These are phyloP conservation scores for Nemania sp. DNA, from an alignment of 2,329 filamentous ascomycete species.

Conservation along the genomic window DNA sequence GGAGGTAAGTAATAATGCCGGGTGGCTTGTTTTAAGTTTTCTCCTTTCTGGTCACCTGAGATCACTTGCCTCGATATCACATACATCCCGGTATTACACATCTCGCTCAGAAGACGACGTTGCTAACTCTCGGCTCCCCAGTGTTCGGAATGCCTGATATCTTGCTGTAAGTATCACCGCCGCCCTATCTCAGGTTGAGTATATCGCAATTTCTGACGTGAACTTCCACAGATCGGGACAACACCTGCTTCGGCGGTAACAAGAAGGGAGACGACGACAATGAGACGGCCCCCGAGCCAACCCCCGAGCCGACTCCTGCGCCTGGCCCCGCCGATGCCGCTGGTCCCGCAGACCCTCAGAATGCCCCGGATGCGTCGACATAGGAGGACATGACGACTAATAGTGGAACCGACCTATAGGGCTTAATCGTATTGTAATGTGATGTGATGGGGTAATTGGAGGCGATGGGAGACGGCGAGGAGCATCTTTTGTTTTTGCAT, in stretches of 20 bases:
- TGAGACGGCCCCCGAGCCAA: background rate
- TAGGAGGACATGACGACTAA: background rate
- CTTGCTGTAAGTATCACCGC: constrained; percentile 15
- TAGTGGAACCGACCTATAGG: background rate
- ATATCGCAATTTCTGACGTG: background rate
- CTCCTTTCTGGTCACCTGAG: no score
- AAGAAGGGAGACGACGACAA: background rate
- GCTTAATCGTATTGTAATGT: background rate
- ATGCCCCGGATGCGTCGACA: background rate
- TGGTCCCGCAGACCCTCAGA: background rate
- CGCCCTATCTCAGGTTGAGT: background rate
- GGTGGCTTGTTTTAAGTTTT: no score
- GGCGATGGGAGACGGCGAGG: background rate
- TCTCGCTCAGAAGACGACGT: background rate
- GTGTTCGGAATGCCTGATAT: constrained; percentile 13
- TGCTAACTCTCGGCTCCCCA: constrained; percentile 5
- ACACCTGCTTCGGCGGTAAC: background rate
- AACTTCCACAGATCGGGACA: constrained; percentile 1
- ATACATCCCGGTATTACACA: no score
- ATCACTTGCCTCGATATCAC: no score
- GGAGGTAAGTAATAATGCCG: constrained; percentile 27
- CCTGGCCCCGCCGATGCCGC: background rate
- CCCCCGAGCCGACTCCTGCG: background rate
- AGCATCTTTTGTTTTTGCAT: constrained; percentile 2
- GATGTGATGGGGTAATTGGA: background rate